Evolutionary conservation across 2,329 filamentous ascomycete genomes (phyloP), one percentile per base, ranked within the genome.

Genomic region (Aspergillus brasiliensis): DNA sequence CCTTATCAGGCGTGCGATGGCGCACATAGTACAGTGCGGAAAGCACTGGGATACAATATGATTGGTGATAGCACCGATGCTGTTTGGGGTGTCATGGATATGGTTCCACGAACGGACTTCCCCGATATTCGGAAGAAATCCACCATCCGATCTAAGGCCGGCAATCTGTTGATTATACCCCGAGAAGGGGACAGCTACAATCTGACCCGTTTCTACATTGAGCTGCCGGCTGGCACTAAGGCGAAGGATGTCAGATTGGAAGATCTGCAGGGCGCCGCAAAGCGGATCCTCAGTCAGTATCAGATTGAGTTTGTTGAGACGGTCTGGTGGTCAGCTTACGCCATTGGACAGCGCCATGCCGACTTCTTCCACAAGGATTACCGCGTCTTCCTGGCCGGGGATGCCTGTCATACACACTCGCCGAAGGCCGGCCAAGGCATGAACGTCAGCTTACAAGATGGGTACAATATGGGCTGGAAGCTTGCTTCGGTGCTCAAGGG

Each of bases 271-370:
- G 65, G 75, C 3, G 78, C 81, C 0, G 85, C 85, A 0, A 74
- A 77, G 37, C 74, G 73, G 0, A 84, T 88, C 42, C 83, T 89
- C 53, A 62, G 72, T 0, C 86, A 85, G 0, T 88, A 86, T 58
- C 61, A 67, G 0, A 77, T 88, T 62, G 81, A 86, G 0, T 80
- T 86, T 54, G 78, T 78, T 0, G 81, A 83, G 56, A 86, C 84
- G 2, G 69, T 74, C 3, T 91, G 89, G 88, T 91, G 91, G 77
- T 88, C 88, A 48, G 85, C 87, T 46, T 91, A 91, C 71, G 83
- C 87, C 65, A 87, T 91, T 59, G 86, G 88, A 10, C 88, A 91
- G 77, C 84, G 90, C 17, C 83, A 92, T 21, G 90, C 89, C 2
- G 86, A 86, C 65, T 82, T 84, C 49, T 92, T 92, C 76, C 84